Conservation (phyloP, 306 rosid species). For the Malus domestica region ASM211411v1 NC_041792.1:23870907-23871406, state of each 20-base stretch:
- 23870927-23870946: slow-evolving; percentile 27
- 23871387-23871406: slow-evolving; percentile 32
- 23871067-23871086: slow-evolving; percentile 50
- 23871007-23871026: slow-evolving; percentile 49
- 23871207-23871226: slow-evolving; percentile 32
- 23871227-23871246: slow-evolving; percentile 38
- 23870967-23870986: slow-evolving; percentile 35
- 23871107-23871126: slow-evolving; percentile 30
- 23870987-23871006: slow-evolving; percentile 30
- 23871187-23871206: slow-evolving; percentile 32
- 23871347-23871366: slow-evolving; percentile 25
- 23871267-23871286: slow-evolving; percentile 26
- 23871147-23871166: slow-evolving; percentile 31
- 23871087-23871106: slow-evolving; percentile 47
- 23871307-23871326: slow-evolving; percentile 45
- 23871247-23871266: slow-evolving; percentile 36
- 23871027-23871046: slow-evolving; percentile 48
- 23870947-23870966: slow-evolving; percentile 51
- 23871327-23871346: slow-evolving; percentile 26
- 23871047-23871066: slow-evolving; percentile 42
- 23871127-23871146: slow-evolving; percentile 36
- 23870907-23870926: slow-evolving; percentile 36
- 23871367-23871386: slow-evolving; percentile 21
- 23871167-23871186: slow-evolving; percentile 27
- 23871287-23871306: slow-evolving; percentile 32